Evolutionary conservation across 2,329 filamentous ascomycete genomes (phyloP), one percentile per base, ranked within the genome.

Genomic region (Trichoderma polysporum): DNA sequence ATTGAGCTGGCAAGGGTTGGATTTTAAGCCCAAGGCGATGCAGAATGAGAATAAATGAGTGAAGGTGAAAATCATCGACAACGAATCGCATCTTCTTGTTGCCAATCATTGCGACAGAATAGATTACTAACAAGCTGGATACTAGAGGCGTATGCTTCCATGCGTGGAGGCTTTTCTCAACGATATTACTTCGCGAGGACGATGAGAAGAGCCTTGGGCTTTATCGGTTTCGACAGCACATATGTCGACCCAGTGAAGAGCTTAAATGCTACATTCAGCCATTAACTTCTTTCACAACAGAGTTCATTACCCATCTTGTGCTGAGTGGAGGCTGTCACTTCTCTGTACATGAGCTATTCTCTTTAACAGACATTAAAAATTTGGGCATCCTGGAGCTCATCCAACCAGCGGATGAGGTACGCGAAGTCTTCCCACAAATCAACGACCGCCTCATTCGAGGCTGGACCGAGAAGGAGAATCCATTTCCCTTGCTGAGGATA

Each of bases 351-450:
- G 81, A 85, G 58, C 70, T 85, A 31, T 68, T 84, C 2, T 72
- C 71, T 19, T 73, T 85, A 35, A 70, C 80, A 0, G 71, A 77
- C 4, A 75, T 85, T 69, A 78, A 75, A 31, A 85, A 85, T 59
- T 78, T 85, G 4, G 83, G 79, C 9, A 77, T 82, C 2, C 76
- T 85, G 13, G 82, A 85, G 71, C 76, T 85, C 25, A 75, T 83
- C 15, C 77, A 82, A 67, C 79, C 79, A 1, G 69, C 72, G 1
- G 76, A 77, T 31, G 70, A 73, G 41, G 52, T 73, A 25, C 64
- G 68, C 4, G 67, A 68, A 29, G 62, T 68, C 29, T 80, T 80
- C 35, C 79, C 80, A 7, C 73, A 75, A 3, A 70, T 85, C 6
- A 82, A 70, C 45, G 83, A 86, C 69, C 76, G 81, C 7, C 74